These are phyloP conservation scores for Ramichloridium luteum DNA, from an alignment of 2,329 filamentous ascomycete species.

Conservation along the genomic window DNA sequence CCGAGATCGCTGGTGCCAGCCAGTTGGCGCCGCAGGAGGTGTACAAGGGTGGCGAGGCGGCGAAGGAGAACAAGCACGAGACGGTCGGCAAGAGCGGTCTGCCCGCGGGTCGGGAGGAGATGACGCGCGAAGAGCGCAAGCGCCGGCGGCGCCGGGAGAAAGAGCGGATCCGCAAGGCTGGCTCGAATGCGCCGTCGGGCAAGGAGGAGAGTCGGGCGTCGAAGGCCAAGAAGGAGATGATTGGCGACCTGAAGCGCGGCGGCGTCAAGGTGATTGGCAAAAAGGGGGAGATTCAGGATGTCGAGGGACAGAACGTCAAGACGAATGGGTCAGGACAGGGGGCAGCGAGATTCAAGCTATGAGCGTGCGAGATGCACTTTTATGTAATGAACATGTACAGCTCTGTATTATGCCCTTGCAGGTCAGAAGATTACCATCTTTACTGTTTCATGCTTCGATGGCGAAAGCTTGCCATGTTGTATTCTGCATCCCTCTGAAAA, in stretches of 20 bases:
- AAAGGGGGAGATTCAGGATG: conserved; percentile 72
- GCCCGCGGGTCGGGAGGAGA: conserved; percentile 69
- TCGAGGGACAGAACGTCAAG: conserved; percentile 64
- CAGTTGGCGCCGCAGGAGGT: conserved; percentile 90
- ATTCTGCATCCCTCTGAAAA: too few relatives aligned
- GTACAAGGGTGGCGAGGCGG: conserved; percentile 60
- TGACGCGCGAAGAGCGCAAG: conserved; percentile 75
- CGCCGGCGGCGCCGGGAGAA: conserved; percentile 59
- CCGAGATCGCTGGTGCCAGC: conserved; percentile 54
- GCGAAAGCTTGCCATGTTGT: too few relatives aligned
- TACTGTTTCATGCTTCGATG: too few relatives aligned
- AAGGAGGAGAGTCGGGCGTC: conserved; percentile 28
- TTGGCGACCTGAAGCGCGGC: conserved; percentile 65
- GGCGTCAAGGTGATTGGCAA: conserved; percentile 86
- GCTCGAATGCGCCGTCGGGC: conserved; percentile 34
- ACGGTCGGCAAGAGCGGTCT: conserved; percentile 62
- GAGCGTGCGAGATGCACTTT: too few relatives aligned
- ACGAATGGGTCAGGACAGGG: conserved; percentile 13
- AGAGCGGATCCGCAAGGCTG: conserved; percentile 66
- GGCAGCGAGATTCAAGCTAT: conserved; percentile 22
- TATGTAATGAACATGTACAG: too few relatives aligned
- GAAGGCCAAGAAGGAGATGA: conserved; percentile 49
- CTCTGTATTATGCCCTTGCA: too few relatives aligned
- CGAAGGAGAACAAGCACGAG: conserved; percentile 51
- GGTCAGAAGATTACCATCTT: too few relatives aligned